Conservation (phyloP, 108 stramenopile species). For the Chaetoceros tenuissimus region DNA sequence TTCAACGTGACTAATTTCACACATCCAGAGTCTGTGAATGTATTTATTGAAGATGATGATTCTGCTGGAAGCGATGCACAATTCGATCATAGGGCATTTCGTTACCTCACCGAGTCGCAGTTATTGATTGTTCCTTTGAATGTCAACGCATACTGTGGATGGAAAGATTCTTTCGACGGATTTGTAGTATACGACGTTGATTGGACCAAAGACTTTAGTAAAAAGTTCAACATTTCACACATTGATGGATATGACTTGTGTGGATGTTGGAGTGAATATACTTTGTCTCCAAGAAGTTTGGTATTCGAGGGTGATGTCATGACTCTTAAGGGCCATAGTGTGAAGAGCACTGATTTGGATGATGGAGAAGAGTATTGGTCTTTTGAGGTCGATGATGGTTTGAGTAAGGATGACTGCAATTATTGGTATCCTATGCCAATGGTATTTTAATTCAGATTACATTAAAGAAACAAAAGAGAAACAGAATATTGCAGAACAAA, state of each 20-base stretch:
- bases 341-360: constrained; percentile 27
- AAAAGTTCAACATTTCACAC: constrained; percentile 26
- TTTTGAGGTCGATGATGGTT: neutral
- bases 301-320: constrained; percentile 40
- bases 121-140: constrained; percentile 35
- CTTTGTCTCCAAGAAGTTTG: constrained; percentile 25
- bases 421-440: too few relatives aligned
- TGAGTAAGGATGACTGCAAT: too few relatives aligned
- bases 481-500: too few relatives aligned
- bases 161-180: constrained; percentile 30
- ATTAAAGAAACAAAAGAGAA: too few relatives aligned
- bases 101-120: constrained; percentile 14
- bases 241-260: neutral
- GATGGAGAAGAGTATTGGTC: neutral
- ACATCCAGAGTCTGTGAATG: neutral
- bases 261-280: constrained; percentile 10
- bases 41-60: constrained; percentile 2
- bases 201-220: constrained; percentile 11
- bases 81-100: constrained; percentile 39
- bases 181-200: constrained; percentile 35
- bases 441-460: too few relatives aligned
- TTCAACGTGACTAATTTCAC: constrained; percentile 1
- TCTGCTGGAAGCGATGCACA: constrained; percentile 23
- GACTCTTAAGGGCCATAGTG: constrained; percentile 25
- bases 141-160: constrained; percentile 9